Evolutionary conservation across 2,329 filamentous ascomycete genomes (phyloP).

Genomic region (Hymenoscyphus linearis): DNA sequence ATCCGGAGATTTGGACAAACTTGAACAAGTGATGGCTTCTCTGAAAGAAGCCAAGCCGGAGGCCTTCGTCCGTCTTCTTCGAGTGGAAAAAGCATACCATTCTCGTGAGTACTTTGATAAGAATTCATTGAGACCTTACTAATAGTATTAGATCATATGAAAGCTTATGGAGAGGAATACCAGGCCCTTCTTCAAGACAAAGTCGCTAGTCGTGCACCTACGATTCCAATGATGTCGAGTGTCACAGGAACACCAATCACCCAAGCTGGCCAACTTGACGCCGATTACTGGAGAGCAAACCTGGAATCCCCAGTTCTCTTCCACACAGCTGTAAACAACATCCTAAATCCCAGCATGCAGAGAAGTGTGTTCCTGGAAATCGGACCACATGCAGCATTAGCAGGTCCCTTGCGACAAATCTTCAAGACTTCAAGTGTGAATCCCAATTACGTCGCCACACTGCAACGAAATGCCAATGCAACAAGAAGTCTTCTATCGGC

Average conservation of each 20-base stretch:
- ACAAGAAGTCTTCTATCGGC: conserved; percentile 6
- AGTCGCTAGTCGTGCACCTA: conserved; percentile 1
- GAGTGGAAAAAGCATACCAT: conserved; percentile 27
- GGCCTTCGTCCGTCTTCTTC: conserved; percentile 19
- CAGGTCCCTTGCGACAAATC: conserved; percentile 23
- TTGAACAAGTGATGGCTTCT: conserved; percentile 14
- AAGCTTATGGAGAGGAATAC: conserved; percentile 20
- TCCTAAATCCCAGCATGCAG: background rate
- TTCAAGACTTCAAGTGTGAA: conserved; percentile 4
- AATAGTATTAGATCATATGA: conserved; percentile 30
- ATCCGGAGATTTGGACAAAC: conserved; percentile 15
- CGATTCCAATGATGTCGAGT: conserved; percentile 14
- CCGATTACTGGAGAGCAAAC: conserved; percentile 37
- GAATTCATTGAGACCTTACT: background rate
- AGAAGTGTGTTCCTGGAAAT: conserved; percentile 21
- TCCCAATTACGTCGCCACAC: conserved; percentile 10
- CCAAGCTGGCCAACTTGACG: conserved; percentile 1
- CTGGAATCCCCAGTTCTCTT: conserved; percentile 15
- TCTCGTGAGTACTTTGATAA: conserved; percentile 26
- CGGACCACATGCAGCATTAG: conserved; percentile 21
- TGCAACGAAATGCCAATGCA: conserved; percentile 8
- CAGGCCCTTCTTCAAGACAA: background rate
- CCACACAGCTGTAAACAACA: conserved; percentile 9
- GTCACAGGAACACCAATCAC: conserved; percentile 10
- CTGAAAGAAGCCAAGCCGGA: conserved; percentile 20